Percentiles rank a stretch among this genome's conserved stretches.
Conservation (phyloP, 495 filamentous ascomycete genomes). For the Penicillium subrubescens region DNA sequence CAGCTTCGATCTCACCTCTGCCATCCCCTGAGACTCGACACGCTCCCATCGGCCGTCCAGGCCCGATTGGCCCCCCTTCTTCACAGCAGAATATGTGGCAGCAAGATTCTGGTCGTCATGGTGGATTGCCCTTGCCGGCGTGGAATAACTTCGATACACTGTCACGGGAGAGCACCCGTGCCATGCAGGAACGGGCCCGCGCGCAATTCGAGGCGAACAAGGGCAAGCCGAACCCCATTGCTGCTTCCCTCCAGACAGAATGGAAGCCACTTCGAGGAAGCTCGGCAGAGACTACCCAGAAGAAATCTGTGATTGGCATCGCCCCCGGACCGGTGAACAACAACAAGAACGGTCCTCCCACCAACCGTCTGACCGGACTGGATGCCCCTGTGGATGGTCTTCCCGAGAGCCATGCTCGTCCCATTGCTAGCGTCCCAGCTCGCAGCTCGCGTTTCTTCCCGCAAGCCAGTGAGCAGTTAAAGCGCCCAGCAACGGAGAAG, state of each 20-base stretch:
- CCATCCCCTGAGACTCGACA: slow-evolving; percentile 41
- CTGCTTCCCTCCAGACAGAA: slow-evolving; percentile 56
- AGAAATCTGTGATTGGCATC: slow-evolving; percentile 43
- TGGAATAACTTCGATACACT: slow-evolving; percentile 55
- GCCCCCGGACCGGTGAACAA: slow-evolving; percentile 26
- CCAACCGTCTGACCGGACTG: slow-evolving; percentile 38
- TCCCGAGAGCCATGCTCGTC: slow-evolving; percentile 39
- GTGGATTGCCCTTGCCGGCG: slow-evolving; percentile 18
- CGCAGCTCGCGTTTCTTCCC: slow-evolving; percentile 77
- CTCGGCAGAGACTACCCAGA: slow-evolving; percentile 36
- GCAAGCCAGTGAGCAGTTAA: slow-evolving; percentile 39
- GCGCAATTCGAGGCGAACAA: slow-evolving; percentile 40
- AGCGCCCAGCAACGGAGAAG: slow-evolving; percentile 41
- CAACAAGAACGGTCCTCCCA: slow-evolving; percentile 28
- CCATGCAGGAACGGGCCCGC: slow-evolving; percentile 40
- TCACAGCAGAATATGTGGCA: slow-evolving; percentile 43
- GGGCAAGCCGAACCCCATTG: slow-evolving; percentile 30
- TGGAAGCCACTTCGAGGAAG: slow-evolving; percentile 57
- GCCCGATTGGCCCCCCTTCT: slow-evolving; percentile 55
- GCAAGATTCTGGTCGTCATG: slow-evolving; percentile 33
- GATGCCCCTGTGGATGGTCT: slow-evolving; percentile 41
- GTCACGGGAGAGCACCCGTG: slow-evolving; percentile 45
- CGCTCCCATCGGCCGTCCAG: slow-evolving; percentile 45
- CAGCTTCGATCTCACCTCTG: slow-evolving; percentile 32
- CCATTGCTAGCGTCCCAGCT: slow-evolving; percentile 39